Evolutionary conservation across 805 yeast genomes (phyloP), one percentile per base, ranked within the genome.

Genomic region (Metschnikowia koreensis): DNA sequence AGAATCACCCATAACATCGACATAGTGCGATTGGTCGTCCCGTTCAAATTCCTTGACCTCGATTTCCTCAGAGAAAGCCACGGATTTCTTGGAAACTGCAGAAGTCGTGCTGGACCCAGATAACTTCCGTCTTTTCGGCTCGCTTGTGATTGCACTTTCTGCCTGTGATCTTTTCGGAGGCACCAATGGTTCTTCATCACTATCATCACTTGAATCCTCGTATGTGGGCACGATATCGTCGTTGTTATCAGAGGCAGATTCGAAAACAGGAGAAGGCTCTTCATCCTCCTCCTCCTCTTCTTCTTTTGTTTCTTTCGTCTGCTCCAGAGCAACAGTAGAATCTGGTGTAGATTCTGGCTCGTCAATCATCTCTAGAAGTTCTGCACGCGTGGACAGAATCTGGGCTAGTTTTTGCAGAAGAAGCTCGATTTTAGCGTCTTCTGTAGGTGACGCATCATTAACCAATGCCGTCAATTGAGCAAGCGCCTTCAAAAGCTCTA

Each of bases 41-140:
- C 71, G 56, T 29, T 68, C 73, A 50, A 62, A 74, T 54, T 74
- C 79, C 53, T 74, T 74, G 31, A 74, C 64, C 56, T 74, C 73
- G 15, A 74, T 63, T 41, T 73, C 71, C 46, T 73, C 77, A 0
- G 76, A 67, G 50, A 74, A 74, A 28, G 77, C 77, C 7, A 74
- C 79, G 6, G 62, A 51, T 38, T 70, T 63, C 49, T 68, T 71
- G 31, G 57, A 40, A 1, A 46, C 16, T 13, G 28, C 46, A 7
- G 60, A 50, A 10, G 62, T 53, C 7, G 67, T 65, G n/a, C 70
- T 60, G 2, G 68, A 63, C 26, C 57, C 57, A 42, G 59, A 52
- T 58, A 44, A 50, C 34, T 47, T 51, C 56, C 56, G 43, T 56
- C 60, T 45, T 51, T 58, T 46, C 56, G 45, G 31, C 22, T 34